phyloP scores from a whole-genome alignment of 768 basidiomycete genomes.

The Pulveroboletus ravenelii region DNA sequence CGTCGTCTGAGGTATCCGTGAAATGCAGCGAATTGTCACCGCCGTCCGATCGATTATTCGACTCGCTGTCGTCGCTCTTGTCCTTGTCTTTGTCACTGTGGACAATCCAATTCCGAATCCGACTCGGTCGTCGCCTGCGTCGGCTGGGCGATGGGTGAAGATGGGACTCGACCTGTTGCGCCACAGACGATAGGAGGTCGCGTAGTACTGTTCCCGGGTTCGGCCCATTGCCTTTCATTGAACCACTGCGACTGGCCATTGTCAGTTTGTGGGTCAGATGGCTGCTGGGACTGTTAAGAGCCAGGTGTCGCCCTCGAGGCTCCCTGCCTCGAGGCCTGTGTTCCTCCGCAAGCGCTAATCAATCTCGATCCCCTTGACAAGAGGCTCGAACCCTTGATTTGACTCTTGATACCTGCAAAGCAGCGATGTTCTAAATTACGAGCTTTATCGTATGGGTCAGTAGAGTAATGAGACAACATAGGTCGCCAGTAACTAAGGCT shows the following conservation, averaged over 20 bases:
- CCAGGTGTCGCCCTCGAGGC: neutral
- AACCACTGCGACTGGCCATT: neutral
- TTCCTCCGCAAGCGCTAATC: neutral
- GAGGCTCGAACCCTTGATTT: too few species aligned
- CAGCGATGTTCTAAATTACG: conserved; percentile 7
- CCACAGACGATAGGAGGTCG: conserved; percentile 21
- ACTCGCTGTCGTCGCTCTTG: neutral
- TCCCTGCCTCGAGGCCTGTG: conserved; percentile 13
- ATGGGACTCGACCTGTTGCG: conserved; percentile 23
- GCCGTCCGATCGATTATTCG: neutral
- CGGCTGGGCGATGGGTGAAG: conserved; percentile 6
- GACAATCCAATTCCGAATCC: conserved; percentile 15
- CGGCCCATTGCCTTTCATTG: neutral
- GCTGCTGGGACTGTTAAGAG: neutral
- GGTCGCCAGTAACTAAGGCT: neutral
- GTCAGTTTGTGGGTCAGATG: neutral
- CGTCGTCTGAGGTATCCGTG: conserved; percentile 15
- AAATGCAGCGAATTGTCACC: conserved; percentile 15
- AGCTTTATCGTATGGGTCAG: conserved; percentile 5
- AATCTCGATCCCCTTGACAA: neutral
- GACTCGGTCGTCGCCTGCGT: conserved; percentile 10
- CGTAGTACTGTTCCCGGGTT: conserved; percentile 3
- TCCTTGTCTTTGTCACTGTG: conserved; percentile 1
- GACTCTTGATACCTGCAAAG: neutral
- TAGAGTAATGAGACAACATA: neutral